Conservation (phyloP, 2,329 filamentous ascomycete genomes). For the Sporothrix curviconia region DNA sequence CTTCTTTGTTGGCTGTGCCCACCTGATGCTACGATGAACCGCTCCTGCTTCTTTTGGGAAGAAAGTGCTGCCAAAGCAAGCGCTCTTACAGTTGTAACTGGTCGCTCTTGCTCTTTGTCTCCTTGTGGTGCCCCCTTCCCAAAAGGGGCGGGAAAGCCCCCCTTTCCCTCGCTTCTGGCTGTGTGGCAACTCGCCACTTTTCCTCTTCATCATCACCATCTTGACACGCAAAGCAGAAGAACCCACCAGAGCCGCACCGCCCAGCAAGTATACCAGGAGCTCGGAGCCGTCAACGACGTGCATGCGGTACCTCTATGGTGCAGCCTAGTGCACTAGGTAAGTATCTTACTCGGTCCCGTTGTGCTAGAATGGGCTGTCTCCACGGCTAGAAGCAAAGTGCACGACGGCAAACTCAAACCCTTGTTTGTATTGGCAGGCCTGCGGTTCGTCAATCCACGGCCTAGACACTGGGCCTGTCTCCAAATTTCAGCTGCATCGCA, state of each 20-base stretch:
- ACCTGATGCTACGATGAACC: not conserved
- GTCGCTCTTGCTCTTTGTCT: not conserved
- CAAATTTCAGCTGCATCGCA: not conserved
- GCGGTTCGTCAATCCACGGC: not conserved
- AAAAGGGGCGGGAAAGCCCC: too few species aligned
- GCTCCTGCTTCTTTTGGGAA: slow-evolving; percentile 1
- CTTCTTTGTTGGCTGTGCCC: not conserved
- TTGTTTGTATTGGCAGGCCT: not conserved
- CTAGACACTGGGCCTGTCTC: not conserved
- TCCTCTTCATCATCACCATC: not conserved
- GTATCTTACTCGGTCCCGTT: not conserved
- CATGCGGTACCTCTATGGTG: not conserved
- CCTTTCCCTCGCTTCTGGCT: not conserved
- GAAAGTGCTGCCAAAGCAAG: not conserved
- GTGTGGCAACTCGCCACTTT: not conserved
- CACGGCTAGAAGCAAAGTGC: not conserved
- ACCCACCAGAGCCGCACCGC: not conserved
- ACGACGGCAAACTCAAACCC: not conserved
- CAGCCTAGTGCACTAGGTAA: not conserved
- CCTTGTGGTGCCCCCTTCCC: too few species aligned
- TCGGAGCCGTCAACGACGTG: not conserved
- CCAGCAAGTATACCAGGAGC: not conserved
- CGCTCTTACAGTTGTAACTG: not conserved
- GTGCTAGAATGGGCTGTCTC: not conserved
- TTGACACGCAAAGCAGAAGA: not conserved